Percentiles rank a stretch among this genome's conserved stretches.
Evolutionary conservation across 495 filamentous ascomycete genomes (phyloP).

Genomic region (Neurospora intermedia): DNA sequence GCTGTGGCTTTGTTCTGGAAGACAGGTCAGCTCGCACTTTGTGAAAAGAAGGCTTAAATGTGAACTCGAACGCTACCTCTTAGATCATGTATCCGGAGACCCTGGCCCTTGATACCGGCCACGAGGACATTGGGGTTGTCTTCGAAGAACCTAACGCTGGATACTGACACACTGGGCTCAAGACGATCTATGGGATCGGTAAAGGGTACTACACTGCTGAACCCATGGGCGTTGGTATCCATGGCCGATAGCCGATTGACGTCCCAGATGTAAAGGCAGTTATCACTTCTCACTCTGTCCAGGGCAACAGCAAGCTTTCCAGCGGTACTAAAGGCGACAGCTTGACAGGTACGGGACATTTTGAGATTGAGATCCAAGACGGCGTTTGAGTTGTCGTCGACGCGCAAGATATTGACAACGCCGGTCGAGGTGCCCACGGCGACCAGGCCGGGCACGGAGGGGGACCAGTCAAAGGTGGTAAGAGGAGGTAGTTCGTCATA

Average conservation of each 20-base stretch:
- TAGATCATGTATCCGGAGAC: constrained; percentile 80
- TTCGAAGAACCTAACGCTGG: constrained; percentile 83
- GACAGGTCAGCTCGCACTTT: not conserved
- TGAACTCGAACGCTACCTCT: constrained; percentile 48
- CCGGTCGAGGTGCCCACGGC: constrained; percentile 79
- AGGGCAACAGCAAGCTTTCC: constrained; percentile 77
- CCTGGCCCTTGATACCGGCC: constrained; percentile 74
- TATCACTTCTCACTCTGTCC: constrained; percentile 85
- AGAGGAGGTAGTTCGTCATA: constrained; percentile 75
- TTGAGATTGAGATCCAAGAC: constrained; percentile 68
- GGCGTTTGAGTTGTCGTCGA: constrained; percentile 54
- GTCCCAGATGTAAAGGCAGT: constrained; percentile 91
- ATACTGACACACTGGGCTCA: constrained; percentile 76
- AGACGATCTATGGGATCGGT: constrained; percentile 59
- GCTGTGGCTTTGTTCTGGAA: constrained; percentile 20
- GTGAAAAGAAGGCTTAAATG: not conserved
- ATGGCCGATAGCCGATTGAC: constrained; percentile 52
- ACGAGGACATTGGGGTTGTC: constrained; percentile 75
- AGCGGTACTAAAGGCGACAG: constrained; percentile 74
- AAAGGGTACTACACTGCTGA: constrained; percentile 23
- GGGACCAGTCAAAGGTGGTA: constrained; percentile 93
- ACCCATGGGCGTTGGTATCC: constrained; percentile 26
- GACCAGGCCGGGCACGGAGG: constrained; percentile 54
- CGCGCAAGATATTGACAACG: constrained; percentile 68
- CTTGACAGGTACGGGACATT: constrained; percentile 80